These are phyloP conservation scores for Microsporum ferrugineum DNA, from an alignment of 2,329 filamentous ascomycete species.

Conservation along the genomic window DNA sequence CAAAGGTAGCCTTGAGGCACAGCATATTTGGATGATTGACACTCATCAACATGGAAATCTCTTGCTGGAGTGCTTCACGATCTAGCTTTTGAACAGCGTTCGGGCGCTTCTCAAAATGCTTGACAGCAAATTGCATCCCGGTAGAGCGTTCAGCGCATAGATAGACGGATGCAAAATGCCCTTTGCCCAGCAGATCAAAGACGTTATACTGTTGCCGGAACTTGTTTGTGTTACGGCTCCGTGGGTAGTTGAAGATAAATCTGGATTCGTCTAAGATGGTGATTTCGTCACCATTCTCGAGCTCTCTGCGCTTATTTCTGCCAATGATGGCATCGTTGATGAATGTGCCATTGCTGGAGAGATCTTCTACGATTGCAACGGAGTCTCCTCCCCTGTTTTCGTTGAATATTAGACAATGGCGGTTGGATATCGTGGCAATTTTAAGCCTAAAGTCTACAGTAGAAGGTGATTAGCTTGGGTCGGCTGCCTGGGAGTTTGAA, in stretches of 20 bases:
- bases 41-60: conserved; percentile 94
- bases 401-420: conserved; percentile 45
- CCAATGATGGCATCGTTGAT: conserved; percentile 87
- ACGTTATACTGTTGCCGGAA: conserved; percentile 82
- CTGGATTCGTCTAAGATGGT: conserved; percentile 72
- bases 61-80: conserved; percentile 78
- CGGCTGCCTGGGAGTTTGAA: neutral
- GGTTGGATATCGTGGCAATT: conserved; percentile 74
- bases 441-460: conserved; percentile 58
- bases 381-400: conserved; percentile 48
- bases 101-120: conserved; percentile 78
- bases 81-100: conserved; percentile 75
- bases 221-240: conserved; percentile 57
- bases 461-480: neutral
- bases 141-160: conserved; percentile 76
- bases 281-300: conserved; percentile 84
- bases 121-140: conserved; percentile 78
- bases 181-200: conserved; percentile 77
- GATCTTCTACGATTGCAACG: conserved; percentile 72
- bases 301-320: conserved; percentile 78
- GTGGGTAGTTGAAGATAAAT: conserved; percentile 86
- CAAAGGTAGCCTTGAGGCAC: conserved; percentile 89
- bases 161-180: conserved; percentile 90
- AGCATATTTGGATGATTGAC: conserved; percentile 89
- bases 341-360: conserved; percentile 93